Evolutionary conservation across 1,284 basidiomycete genomes (phyloP), one percentile per base, ranked within the genome.

Genomic region (Ustilago bromivora): DNA sequence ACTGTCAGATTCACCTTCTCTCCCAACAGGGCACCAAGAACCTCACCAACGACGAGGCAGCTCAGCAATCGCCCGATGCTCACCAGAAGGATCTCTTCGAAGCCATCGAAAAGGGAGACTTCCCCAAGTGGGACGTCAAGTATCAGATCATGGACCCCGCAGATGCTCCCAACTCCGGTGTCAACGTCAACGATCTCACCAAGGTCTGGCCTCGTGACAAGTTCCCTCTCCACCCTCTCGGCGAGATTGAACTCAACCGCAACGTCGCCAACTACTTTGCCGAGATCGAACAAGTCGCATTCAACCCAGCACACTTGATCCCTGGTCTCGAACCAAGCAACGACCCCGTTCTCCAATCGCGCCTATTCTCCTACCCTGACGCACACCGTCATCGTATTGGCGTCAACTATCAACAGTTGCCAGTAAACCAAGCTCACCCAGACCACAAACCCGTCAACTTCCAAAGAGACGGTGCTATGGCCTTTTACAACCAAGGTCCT

Each of bases 381-480:
- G 94, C 95, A 8, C 95, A 96, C 87, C 91, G 94, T 71, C 92
- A 95, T 89, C 92, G 87, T n/a, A 68, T 85, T 52, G 83, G 83
- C 11, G 74, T 73, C 46, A 84, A 85, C 70, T 83, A 84, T 65
- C 79, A 76, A 57, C 80, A 82, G 59, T 55, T 79, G 1, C 80
- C 80, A 36, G 74, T 82, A 49, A 83, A 83, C 49, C 76, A 78
- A 43, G 34, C 52, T 6, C 53, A 70, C 41, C 74, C 74, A 8
- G 46, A 41, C 3, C 65, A 73, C 55, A 65, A 66, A 23, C 69
- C 57, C 2, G 60, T 54, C 71, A 82, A 76, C 71, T 80, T 82
- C 62, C 78, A 82, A 47, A 72, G 80, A 12, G 78, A 82, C 17
- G 80, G 80, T 4, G 11, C 34, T 4, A 76, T 76, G 72, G 71